Evolutionary conservation across 768 basidiomycete species (phyloP), one percentile per base, ranked within the genome.

Genomic region (Rhizopogon sp.): DNA sequence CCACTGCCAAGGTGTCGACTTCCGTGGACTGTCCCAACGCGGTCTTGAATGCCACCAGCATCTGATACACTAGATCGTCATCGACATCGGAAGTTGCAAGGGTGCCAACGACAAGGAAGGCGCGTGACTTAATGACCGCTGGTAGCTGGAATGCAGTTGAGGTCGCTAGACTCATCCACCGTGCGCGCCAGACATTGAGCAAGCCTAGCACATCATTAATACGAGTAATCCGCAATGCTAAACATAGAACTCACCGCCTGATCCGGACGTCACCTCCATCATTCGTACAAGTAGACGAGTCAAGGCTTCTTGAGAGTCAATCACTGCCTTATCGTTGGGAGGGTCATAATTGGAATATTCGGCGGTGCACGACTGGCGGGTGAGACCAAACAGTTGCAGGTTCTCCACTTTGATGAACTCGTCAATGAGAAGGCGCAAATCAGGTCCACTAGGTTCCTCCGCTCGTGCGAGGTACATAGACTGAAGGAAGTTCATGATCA

Each of bases 61-160:
- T 92, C 66, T 97, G 94, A 62, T 95, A 96, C 52, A 96, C 75
- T 60, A 94, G 83, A 65, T 97, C 94, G 58, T 95, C 94, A 59
- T 97, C 94, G 41, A 94, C 88, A 25, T 93, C 90, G 2, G 87
- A 80, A 3, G 81, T 81, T 14, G 90, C 86, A n/a, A 95, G 78
- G n/a, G 81, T 78, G 3, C 90, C 90, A 8, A 97, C 79, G 3
- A 88, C 84, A 33, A 89, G 81, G 67, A 95, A 96, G 0, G 92
- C 89, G 9, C 91, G 84, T 28, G 88, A 84, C 65, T 96, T 94
- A n/a, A 93, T 82, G 2, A 88, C 84, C 0, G 91, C 87, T 3
- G 90, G 91, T 45, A 88, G 80, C 63, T 96, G 94, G 74, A 96
- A 96, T 20, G 93, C 92, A 0, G 89, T 90, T 1, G 90, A 84